phyloP scores from a whole-genome alignment of 139 green algal genomes.

The Picochlorum sp. region DNA sequence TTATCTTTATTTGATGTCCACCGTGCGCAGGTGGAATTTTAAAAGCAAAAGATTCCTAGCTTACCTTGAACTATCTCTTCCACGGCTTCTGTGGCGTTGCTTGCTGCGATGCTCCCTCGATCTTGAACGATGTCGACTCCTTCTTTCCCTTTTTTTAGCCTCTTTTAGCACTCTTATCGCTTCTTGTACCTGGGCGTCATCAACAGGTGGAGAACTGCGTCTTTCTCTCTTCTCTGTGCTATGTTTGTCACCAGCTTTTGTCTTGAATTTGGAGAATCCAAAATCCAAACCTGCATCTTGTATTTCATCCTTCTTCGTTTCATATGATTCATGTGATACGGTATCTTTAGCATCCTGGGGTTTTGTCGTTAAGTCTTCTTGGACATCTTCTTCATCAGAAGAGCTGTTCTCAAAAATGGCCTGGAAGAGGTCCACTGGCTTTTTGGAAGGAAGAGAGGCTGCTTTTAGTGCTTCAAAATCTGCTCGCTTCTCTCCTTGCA shows the following conservation, averaged over 20 bases:
- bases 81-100: not conserved
- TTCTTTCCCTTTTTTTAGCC: not conserved
- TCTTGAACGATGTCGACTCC: not conserved
- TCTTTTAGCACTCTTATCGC: not conserved
- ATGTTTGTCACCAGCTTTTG: not conserved
- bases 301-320: too few relatives aligned
- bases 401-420: slow-evolving; percentile 68
- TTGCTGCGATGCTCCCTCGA: not conserved
- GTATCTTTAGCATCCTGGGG: too few relatives aligned
- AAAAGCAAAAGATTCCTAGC: not conserved
- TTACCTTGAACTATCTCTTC: not conserved
- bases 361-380: not conserved
- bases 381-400: not conserved
- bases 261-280: not conserved
- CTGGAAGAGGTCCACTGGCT: slow-evolving; percentile 71
- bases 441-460: slow-evolving; percentile 8
- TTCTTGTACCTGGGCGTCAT: not conserved
- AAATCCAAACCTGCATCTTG: too few relatives aligned
- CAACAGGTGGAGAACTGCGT: too few relatives aligned
- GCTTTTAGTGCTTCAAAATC: not conserved
- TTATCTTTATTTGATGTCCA: too few relatives aligned
- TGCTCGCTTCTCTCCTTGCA: not conserved
- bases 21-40: not conserved
- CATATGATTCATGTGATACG: too few relatives aligned
- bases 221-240: too few relatives aligned